A percentile compares a stretch with the other conserved stretches of the same genome.
Conservation (phyloP, 208 protist species). For the Trypanosoma brucei region DNA sequence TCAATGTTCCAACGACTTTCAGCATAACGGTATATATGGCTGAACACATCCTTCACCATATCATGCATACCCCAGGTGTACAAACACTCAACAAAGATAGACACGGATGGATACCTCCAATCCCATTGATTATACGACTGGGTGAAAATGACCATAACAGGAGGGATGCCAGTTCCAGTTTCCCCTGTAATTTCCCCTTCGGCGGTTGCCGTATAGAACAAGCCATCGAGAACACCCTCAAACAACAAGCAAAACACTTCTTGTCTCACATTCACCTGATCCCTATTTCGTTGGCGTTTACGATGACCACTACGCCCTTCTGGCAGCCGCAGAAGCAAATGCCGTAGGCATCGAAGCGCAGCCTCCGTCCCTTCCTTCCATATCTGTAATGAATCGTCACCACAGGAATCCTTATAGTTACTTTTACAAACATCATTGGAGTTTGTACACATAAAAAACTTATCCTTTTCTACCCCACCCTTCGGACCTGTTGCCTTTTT, state of each 20-base stretch:
- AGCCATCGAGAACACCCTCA: constrained; percentile 11
- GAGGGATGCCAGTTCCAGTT: not conserved
- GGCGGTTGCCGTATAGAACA: constrained; percentile 1
- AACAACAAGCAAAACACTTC: constrained; percentile 18
- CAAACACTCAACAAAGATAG: constrained; percentile 44
- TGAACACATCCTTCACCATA: constrained; percentile 45
- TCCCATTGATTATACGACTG: constrained; percentile 30
- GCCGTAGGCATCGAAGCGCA: constrained; percentile 13
- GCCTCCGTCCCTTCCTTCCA: constrained; percentile 10
- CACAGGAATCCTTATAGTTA: too few species aligned
- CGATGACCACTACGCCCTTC: not conserved
- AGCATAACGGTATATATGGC: constrained; percentile 24
- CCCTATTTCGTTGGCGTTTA: not conserved
- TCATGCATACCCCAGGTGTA: constrained; percentile 39
- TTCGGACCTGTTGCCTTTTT: not conserved
- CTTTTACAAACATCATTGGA: too few species aligned
- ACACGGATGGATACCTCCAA: constrained; percentile 38
- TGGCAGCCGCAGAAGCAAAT: constrained; percentile 15
- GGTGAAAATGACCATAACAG: constrained; percentile 11
- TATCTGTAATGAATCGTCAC: not conserved
- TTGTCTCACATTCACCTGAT: constrained; percentile 10
- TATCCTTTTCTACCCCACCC: too few species aligned
- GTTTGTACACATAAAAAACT: too few species aligned
- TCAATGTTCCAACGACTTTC: not conserved
- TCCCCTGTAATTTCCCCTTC: not conserved